Percentiles rank a stretch among this genome's conserved stretches.
Conservation (phyloP, 805 yeast species). For the Ascoidea asiatica region DNA sequence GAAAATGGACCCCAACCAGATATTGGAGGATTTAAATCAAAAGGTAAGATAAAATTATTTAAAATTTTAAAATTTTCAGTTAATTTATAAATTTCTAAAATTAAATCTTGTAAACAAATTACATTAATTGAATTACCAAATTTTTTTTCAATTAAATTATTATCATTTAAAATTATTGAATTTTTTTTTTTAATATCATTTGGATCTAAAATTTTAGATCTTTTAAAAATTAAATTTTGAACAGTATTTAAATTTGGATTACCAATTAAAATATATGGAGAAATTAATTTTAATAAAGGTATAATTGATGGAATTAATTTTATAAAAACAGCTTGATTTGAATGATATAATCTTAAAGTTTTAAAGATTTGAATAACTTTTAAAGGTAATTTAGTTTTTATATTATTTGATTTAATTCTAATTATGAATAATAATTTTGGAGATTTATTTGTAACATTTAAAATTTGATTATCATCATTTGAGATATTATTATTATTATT, state of each 20-base stretch:
- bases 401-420: constrained; percentile 47
- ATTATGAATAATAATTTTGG: constrained; percentile 50
- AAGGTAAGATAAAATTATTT: constrained; percentile 54
- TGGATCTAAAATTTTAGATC: constrained; percentile 40
- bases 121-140: constrained; percentile 58
- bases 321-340: constrained; percentile 61
- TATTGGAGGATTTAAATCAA: constrained; percentile 54
- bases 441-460: constrained; percentile 27
- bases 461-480: constrained; percentile 18
- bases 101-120: constrained; percentile 70
- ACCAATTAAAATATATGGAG: constrained; percentile 67
- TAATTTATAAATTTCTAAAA: constrained; percentile 52
- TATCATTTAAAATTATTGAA: constrained; percentile 50
- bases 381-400: constrained; percentile 40
- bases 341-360: constrained; percentile 44
- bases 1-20: constrained; percentile 32
- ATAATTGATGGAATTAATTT: constrained; percentile 44
- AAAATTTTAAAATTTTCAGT: constrained; percentile 54
- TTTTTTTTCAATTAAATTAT: constrained; percentile 60
- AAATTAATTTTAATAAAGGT: constrained; percentile 51
- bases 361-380: constrained; percentile 46
- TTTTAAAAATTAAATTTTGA: constrained; percentile 62
- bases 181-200: constrained; percentile 21
- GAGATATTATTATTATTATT: constrained; percentile 11
- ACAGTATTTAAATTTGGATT: constrained; percentile 61